These are phyloP conservation scores for Leccinum variicolor DNA, from an alignment of 768 basidiomycete genomes.

Conservation along the genomic window DNA sequence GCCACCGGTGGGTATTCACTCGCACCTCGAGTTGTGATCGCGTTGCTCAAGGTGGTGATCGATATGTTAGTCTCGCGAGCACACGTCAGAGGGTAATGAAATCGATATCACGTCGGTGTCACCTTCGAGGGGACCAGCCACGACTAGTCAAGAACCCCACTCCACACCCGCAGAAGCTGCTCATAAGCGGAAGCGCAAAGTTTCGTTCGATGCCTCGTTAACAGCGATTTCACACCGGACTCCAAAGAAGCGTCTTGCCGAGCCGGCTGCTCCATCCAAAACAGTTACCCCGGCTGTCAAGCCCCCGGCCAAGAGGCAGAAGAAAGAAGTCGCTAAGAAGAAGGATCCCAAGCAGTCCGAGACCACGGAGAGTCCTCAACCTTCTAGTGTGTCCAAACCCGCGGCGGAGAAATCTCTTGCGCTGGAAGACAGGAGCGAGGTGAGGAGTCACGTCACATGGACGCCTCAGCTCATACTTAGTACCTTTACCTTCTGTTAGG, in stretches of 20 bases:
- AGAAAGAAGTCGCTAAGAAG: not conserved
- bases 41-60: not conserved
- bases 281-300: not conserved
- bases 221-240: not conserved
- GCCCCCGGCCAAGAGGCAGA: slow-evolving; percentile 20
- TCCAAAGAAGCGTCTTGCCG: not conserved
- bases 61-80: not conserved
- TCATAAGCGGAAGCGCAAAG: slow-evolving; percentile 27
- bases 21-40: not conserved
- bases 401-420: slow-evolving; percentile 4
- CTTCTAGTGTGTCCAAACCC: not conserved
- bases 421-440: slow-evolving; percentile 6
- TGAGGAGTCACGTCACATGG: not conserved
- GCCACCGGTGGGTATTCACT: slow-evolving; percentile 8
- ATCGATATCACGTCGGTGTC: not conserved
- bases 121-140: not conserved
- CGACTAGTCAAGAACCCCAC: not conserved
- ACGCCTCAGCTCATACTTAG: not conserved
- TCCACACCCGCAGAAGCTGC: not conserved
- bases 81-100: not conserved
- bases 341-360: slow-evolving; percentile 1
- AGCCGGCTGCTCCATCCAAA: not conserved
- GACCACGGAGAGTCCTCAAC: slow-evolving; percentile 5
- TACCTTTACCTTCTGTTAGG: slow-evolving; percentile 8
- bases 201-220: slow-evolving; percentile 3